Conservation (phyloP, 352 stramenopile species). For the Phytophthora gonapodyides region DNA sequence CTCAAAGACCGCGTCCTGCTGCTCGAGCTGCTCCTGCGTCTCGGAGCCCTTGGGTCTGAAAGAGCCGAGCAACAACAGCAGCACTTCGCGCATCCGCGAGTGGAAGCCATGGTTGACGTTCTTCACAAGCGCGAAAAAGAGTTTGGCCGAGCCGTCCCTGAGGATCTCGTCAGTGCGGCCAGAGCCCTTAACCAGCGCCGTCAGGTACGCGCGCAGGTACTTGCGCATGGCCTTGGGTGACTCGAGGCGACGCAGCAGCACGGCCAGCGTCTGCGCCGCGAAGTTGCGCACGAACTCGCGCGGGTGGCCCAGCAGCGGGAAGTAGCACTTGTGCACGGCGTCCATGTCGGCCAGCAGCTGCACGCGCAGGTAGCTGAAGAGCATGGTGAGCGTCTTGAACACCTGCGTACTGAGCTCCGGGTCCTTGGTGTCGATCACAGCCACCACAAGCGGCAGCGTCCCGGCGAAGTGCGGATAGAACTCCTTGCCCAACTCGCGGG, state of each 20-base stretch:
- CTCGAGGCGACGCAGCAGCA: conserved; percentile 83
- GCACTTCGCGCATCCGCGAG: conserved; percentile 81
- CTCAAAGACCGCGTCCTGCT: conserved; percentile 53
- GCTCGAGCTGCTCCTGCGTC: conserved; percentile 27
- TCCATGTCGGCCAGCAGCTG: conserved; percentile 90
- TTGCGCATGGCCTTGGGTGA: conserved; percentile 74
- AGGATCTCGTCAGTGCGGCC: conserved; percentile 67
- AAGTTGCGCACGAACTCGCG: conserved; percentile 91
- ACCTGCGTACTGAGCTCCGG: conserved; percentile 90
- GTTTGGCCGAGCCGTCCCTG: conserved; percentile 83
- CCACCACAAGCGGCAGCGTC: conserved; percentile 67
- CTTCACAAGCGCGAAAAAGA: conserved; percentile 83
- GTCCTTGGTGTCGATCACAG: conserved; percentile 86
- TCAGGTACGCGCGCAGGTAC: conserved; percentile 80
- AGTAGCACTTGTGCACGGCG: conserved; percentile 91
- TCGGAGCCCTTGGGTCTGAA: conserved; percentile 57
- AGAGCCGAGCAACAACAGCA: conserved; percentile 70
- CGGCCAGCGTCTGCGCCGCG: conserved; percentile 84
- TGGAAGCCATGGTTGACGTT: conserved; percentile 89
- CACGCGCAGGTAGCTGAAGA: conserved; percentile 87
- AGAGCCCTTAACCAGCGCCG: conserved; percentile 70
- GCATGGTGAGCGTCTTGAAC: conserved; percentile 91
- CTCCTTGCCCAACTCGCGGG: conserved; percentile 82
- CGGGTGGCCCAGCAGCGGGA: conserved; percentile 83
- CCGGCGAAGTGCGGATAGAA: conserved; percentile 85